phyloP scores from a whole-genome alignment of 129 eudicot species.

The Gnaphalium uliginosum region DNA sequence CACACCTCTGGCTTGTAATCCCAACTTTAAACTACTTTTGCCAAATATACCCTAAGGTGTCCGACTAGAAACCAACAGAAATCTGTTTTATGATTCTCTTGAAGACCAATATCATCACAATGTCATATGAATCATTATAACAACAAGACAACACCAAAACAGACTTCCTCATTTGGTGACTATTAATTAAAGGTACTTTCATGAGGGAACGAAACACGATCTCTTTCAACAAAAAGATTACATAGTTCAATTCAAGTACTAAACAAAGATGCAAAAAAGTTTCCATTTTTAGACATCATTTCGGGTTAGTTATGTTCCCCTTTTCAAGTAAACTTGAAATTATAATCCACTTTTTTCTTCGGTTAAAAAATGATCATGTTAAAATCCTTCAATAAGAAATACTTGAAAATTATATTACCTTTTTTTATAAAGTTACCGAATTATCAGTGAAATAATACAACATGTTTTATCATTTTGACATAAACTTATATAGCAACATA shows the following conservation, averaged over 20 bases:
- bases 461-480: background rate
- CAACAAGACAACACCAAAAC: too few species aligned
- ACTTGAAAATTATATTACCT: too few species aligned
- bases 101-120: too few species aligned
- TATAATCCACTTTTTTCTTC: background rate
- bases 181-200: background rate
- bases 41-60: too few species aligned
- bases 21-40: too few species aligned
- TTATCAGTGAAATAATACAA: background rate
- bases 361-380: background rate
- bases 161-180: background rate
- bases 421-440: too few species aligned
- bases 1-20: background rate
- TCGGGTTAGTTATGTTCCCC: background rate
- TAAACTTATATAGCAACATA: background rate
- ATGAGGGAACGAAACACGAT: background rate
- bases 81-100: too few species aligned
- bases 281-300: too few species aligned
- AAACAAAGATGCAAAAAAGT: background rate
- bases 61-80: too few species aligned
- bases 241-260: background rate
- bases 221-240: background rate
- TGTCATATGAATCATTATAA: too few species aligned
- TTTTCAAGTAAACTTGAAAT: background rate
- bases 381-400: background rate